phyloP scores from a whole-genome alignment of 2,329 filamentous ascomycete species.

The Cercospora janseana region DNA sequence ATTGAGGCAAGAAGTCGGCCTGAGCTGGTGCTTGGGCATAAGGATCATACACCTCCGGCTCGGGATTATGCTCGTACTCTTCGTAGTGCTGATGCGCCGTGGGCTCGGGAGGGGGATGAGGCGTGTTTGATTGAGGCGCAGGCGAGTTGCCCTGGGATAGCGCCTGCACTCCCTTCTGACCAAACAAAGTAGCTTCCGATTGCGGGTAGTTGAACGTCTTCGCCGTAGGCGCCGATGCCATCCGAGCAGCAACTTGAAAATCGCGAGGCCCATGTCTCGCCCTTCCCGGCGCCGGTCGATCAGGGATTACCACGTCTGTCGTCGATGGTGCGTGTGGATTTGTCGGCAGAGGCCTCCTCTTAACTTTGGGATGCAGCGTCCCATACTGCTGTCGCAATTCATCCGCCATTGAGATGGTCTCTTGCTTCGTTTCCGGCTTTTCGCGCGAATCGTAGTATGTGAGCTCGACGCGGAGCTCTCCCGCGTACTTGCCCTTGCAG shows the following conservation, averaged over 20 bases:
- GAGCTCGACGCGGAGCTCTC: constrained; percentile 89
- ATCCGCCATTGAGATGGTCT: constrained; percentile 41
- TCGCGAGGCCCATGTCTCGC: constrained; percentile 38
- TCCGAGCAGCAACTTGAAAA: constrained; percentile 26
- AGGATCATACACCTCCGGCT: constrained; percentile 32
- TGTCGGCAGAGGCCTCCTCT: constrained; percentile 77
- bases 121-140: constrained; percentile 6
- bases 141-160: constrained; percentile 3
- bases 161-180: constrained; percentile 19
- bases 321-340: constrained; percentile 58
- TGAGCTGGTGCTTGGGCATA: constrained; percentile 43
- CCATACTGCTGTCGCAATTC: constrained; percentile 31
- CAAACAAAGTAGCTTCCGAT: constrained; percentile 25
- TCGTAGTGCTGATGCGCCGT: constrained; percentile 17
- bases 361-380: constrained; percentile 51
- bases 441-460: constrained; percentile 92
- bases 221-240: constrained; percentile 29
- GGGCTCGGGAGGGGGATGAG: constrained; percentile 12
- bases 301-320: constrained; percentile 31
- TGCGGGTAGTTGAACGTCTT: constrained; percentile 29
- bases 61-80: constrained; percentile 24
- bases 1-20: constrained; percentile 39
- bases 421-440: constrained; percentile 63
- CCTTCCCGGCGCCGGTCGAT: constrained; percentile 29
- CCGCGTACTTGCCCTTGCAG: constrained; percentile 91